phyloP scores from a whole-genome alignment of 306 rosid genomes.

The Fragaria nilgerrensis region DNA sequence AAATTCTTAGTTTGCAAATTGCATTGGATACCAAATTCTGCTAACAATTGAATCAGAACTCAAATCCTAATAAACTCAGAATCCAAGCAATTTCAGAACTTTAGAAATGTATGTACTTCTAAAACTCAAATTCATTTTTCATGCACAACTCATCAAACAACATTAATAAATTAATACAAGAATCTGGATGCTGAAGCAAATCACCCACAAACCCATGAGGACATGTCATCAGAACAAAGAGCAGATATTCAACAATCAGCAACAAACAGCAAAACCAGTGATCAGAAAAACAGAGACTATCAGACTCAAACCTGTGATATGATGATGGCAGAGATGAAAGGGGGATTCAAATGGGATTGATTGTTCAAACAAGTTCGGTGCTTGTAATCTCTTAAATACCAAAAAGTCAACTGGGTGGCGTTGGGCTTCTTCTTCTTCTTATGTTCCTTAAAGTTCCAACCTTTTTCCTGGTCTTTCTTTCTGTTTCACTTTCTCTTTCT shows the following conservation, averaged over 20 bases:
- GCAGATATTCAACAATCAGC: background rate
- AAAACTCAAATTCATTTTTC: background rate
- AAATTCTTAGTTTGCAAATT: background rate
- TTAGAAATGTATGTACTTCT: background rate
- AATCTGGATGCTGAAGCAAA: background rate
- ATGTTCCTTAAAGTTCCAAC: background rate
- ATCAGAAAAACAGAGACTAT: background rate
- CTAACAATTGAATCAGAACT: background rate
- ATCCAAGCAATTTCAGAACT: background rate
- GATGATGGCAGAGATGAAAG: background rate
- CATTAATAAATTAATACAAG: background rate
- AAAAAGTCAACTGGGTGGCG: constrained; percentile 6
- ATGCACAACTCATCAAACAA: background rate
- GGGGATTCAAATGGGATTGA: background rate
- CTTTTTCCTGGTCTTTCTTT: background rate
- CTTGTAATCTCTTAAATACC: background rate
- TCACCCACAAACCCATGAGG: background rate
- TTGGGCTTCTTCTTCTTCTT: background rate
- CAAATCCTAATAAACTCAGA: background rate
- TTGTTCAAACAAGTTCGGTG: background rate
- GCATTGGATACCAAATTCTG: background rate
- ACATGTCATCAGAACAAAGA: background rate
- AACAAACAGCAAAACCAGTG: background rate
- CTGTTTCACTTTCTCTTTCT: background rate
- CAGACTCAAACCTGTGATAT: background rate